These are phyloP conservation scores for Boletus edulis DNA, from an alignment of 768 basidiomycete genomes.

Conservation along the genomic window DNA sequence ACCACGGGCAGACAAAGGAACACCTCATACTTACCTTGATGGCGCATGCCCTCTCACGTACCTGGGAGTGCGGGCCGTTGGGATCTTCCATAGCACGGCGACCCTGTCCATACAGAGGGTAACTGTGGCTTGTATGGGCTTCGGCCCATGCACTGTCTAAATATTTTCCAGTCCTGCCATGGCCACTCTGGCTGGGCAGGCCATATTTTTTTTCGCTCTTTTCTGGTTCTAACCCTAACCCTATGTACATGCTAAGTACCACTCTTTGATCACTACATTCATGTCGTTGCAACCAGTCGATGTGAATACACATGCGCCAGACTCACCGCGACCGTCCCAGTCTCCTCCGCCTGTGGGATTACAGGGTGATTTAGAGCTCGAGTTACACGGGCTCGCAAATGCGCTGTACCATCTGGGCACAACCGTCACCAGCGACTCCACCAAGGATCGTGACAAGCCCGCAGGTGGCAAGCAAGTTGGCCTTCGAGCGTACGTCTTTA, in stretches of 20 bases:
- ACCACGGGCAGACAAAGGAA: not conserved
- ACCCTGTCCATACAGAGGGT: slow-evolving; percentile 51
- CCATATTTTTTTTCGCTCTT: slow-evolving; percentile 30
- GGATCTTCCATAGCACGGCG: slow-evolving; percentile 55
- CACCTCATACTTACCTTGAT: slow-evolving; percentile 57
- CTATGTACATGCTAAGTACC: not conserved
- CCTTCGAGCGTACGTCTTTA: slow-evolving; percentile 57
- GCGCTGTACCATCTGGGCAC: slow-evolving; percentile 80
- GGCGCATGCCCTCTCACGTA: slow-evolving; percentile 55
- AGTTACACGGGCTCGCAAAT: slow-evolving; percentile 73
- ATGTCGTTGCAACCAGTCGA: slow-evolving; percentile 11
- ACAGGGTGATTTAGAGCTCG: slow-evolving; percentile 75
- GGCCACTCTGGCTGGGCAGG: slow-evolving; percentile 53
- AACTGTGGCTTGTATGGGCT: slow-evolving; percentile 49
- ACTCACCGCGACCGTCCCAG: slow-evolving; percentile 69
- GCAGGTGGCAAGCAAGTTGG: slow-evolving; percentile 75
- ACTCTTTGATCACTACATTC: not conserved
- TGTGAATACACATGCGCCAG: slow-evolving; percentile 21
- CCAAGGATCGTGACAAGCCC: slow-evolving; percentile 73
- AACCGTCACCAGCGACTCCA: slow-evolving; percentile 79
- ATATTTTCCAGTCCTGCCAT: slow-evolving; percentile 75
- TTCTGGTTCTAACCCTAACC: slow-evolving; percentile 39
- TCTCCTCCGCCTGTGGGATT: slow-evolving; percentile 66
- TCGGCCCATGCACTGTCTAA: slow-evolving; percentile 75
- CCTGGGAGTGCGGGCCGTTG: slow-evolving; percentile 50